A percentile compares a stretch with the other conserved stretches of the same genome.
Evolutionary conservation across 306 rosid genomes (phyloP).

Genomic region (Sesbania bispinosa): DNA sequence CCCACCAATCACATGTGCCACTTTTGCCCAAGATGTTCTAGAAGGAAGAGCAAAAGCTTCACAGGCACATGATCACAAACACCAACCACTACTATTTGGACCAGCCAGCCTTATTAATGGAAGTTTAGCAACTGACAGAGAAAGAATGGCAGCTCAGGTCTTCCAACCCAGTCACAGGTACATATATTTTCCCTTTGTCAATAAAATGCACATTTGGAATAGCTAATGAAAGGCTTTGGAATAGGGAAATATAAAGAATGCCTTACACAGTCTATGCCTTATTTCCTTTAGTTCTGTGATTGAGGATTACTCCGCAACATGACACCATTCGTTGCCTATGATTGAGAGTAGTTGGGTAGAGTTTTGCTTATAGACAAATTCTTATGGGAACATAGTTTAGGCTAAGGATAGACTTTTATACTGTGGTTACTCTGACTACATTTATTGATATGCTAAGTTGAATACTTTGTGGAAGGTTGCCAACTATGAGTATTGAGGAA

Average conservation of each 20-base stretch:
- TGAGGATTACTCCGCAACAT: too few species aligned
- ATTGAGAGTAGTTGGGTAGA: neutral
- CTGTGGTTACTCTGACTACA: neutral
- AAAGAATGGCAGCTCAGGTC: constrained; percentile 86
- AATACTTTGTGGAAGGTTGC: constrained; percentile 61
- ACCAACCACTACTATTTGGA: constrained; percentile 89
- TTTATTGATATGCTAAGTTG: constrained; percentile 29
- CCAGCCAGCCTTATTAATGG: constrained; percentile 88
- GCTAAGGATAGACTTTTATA: neutral
- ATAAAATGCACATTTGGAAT: constrained; percentile 3
- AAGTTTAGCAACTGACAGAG: constrained; percentile 74
- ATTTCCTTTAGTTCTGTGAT: neutral
- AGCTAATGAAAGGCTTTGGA: neutral
- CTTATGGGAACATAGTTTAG: neutral
- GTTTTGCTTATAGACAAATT: neutral
- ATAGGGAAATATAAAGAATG: neutral
- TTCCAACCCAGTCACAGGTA: constrained; percentile 81
- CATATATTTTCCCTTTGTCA: neutral
- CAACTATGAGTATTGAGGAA: constrained; percentile 99
- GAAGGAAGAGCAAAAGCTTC: constrained; percentile 92
- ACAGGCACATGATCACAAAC: constrained; percentile 88
- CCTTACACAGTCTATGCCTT: neutral
- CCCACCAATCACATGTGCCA: constrained; percentile 86
- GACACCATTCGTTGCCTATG: too few species aligned
- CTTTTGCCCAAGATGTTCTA: constrained; percentile 96